Conservation (phyloP, 352 stramenopile species). For the Thalassiosira mediterranea region DNA sequence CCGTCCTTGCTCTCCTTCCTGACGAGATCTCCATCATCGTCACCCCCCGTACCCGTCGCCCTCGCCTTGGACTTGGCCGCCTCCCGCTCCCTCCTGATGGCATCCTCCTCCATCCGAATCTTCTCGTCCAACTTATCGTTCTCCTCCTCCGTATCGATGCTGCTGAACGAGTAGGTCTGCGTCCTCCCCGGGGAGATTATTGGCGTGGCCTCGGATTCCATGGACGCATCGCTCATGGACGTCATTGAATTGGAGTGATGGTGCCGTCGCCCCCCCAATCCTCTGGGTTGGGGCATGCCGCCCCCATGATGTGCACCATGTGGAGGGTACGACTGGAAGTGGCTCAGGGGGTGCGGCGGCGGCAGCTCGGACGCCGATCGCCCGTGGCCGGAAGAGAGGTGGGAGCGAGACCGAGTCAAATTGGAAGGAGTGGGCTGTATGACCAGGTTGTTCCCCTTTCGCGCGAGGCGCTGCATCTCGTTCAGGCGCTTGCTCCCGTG, state of each 20-base stretch:
- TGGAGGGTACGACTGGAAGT: too few relatives aligned
- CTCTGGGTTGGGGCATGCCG: too few relatives aligned
- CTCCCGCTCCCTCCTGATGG: not conserved
- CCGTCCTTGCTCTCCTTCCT: not conserved
- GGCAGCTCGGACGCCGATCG: too few relatives aligned
- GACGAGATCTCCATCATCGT: slow-evolving; percentile 1
- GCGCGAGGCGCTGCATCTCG: too few relatives aligned
- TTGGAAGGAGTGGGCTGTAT: too few relatives aligned
- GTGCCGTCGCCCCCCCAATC: slow-evolving; percentile 15
- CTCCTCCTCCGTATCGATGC: not conserved
- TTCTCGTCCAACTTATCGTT: not conserved
- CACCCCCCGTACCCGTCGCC: not conserved
- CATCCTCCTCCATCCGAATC: not conserved
- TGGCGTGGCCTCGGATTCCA: slow-evolving; percentile 32
- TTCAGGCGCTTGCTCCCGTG: too few relatives aligned
- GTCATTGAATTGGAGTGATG: slow-evolving; percentile 13
- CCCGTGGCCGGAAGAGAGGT: too few relatives aligned
- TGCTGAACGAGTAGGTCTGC: too few relatives aligned
- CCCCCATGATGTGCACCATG: not conserved
- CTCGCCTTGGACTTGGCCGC: not conserved
- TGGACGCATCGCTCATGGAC: slow-evolving; percentile 18
- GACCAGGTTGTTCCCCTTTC: too few relatives aligned
- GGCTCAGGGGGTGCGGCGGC: too few relatives aligned
- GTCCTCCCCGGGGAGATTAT: too few relatives aligned
- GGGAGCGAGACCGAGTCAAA: too few relatives aligned